phyloP scores from a whole-genome alignment of 495 filamentous ascomycete species.

The Penicillium arizonense region DNA sequence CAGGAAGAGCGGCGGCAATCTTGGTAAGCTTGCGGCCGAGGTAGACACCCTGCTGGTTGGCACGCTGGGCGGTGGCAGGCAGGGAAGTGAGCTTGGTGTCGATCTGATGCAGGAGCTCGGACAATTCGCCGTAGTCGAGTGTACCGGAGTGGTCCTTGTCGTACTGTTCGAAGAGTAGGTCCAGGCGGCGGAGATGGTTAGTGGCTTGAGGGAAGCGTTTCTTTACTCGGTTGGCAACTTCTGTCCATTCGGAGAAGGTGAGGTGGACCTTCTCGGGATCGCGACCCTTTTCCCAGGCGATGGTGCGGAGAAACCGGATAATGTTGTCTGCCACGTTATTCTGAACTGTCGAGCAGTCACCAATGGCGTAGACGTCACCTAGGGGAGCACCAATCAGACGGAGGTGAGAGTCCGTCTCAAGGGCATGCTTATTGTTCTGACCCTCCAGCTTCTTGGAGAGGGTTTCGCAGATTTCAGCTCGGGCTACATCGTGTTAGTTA shows the following conservation, averaged over 20 bases:
- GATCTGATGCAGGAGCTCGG: conserved; percentile 84
- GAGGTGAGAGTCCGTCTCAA: conserved; percentile 94
- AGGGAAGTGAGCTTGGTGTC: conserved; percentile 85
- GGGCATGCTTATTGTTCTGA: conserved; percentile 86
- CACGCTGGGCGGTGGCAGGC: conserved; percentile 91
- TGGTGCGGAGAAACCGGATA: conserved; percentile 79
- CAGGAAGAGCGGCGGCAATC: conserved; percentile 75
- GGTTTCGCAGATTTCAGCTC: conserved; percentile 73
- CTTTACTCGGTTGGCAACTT: conserved; percentile 77
- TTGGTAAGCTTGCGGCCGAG: conserved; percentile 94
- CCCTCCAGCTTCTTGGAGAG: conserved; percentile 69
- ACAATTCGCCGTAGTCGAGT: conserved; percentile 88
- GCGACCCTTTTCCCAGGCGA: conserved; percentile 88
- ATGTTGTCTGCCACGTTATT: conserved; percentile 92
- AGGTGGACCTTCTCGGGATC: conserved; percentile 82
- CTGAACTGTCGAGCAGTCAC: conserved; percentile 95
- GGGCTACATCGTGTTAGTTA: conserved; percentile 48
- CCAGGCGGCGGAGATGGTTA: conserved; percentile 82
- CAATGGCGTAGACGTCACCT: conserved; percentile 94
- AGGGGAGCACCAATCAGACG: conserved; percentile 88
- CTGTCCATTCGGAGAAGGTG: conserved; percentile 83
- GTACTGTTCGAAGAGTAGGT: conserved; percentile 85
- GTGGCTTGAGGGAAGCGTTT: conserved; percentile 91
- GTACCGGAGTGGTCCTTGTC: conserved; percentile 92
- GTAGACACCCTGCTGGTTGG: conserved; percentile 94